A percentile compares a stretch with the other conserved stretches of the same genome.
Evolutionary conservation across 352 stramenopile genomes (phyloP).

Genomic region (Bremia lactucae): DNA sequence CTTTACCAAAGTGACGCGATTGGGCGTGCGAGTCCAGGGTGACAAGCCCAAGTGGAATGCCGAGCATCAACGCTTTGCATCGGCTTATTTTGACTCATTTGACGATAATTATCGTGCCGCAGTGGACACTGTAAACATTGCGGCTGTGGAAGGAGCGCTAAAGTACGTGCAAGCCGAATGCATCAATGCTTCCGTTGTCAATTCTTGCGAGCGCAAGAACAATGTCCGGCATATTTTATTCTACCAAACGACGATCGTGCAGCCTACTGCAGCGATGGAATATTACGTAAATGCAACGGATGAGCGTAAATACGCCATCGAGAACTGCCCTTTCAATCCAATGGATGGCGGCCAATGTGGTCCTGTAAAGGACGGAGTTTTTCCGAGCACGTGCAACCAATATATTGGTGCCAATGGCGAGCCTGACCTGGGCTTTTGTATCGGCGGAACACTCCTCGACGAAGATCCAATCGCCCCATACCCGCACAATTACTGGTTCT

Average conservation of each 20-base stretch:
- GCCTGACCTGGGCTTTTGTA: conserved; percentile 36
- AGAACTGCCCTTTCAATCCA: conserved; percentile 42
- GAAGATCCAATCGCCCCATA: conserved; percentile 52
- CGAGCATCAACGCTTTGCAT: conserved; percentile 23
- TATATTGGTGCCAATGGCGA: conserved; percentile 37
- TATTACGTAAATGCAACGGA: conserved; percentile 29
- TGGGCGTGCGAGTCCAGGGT: conserved; percentile 44
- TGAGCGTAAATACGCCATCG: conserved; percentile 23
- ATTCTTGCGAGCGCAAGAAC: conserved; percentile 43
- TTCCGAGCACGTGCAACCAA: conserved; percentile 39
- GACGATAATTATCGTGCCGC: conserved; percentile 33
- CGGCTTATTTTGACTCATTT: conserved; percentile 29
- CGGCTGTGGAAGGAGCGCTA: conserved; percentile 41
- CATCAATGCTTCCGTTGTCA: conserved; percentile 36
- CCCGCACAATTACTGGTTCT: conserved; percentile 76
- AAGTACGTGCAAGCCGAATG: conserved; percentile 58
- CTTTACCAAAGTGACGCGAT: conserved; percentile 30
- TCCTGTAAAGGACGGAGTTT: conserved; percentile 23
- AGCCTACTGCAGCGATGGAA: conserved; percentile 32
- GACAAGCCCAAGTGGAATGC: conserved; percentile 30
- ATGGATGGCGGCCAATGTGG: conserved; percentile 55
- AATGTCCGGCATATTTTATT: conserved; percentile 47
- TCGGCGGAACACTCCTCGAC: conserved; percentile 34
- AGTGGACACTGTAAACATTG: conserved; percentile 46
- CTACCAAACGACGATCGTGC: conserved; percentile 42